phyloP scores from a whole-genome alignment of 176 grass and related monocot genomes.

The Panicum miliaceum region DNA sequence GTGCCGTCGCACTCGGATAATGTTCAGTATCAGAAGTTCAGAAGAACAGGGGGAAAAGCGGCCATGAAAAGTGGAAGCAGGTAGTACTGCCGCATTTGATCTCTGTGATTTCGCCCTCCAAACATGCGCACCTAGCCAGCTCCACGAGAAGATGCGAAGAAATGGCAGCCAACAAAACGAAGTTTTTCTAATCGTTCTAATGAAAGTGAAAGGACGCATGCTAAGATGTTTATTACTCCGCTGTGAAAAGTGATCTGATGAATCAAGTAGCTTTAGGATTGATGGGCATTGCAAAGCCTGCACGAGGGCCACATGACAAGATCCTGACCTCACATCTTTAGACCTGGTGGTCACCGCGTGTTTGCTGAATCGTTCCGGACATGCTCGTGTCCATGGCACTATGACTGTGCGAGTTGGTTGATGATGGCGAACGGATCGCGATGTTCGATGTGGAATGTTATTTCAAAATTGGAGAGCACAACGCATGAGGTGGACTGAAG shows the following conservation, averaged over 20 bases:
- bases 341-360: not conserved
- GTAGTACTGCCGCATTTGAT: conserved; percentile 1
- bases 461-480: not conserved
- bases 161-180: not conserved
- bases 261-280: conserved; percentile 6
- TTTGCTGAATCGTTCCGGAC: not conserved
- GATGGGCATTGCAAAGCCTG: not conserved
- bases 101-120: not conserved
- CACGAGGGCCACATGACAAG: conserved; percentile 5
- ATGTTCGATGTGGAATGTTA: not conserved
- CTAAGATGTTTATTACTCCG: not conserved
- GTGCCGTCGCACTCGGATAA: conserved; percentile 31
- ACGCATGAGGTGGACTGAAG: not conserved
- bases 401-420: not conserved
- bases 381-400: not conserved
- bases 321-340: not conserved
- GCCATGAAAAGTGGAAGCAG: conserved; percentile 10
- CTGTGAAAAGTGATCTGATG: not conserved
- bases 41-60: not conserved
- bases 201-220: not conserved
- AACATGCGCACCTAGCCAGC: not conserved
- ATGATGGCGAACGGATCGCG: too few species aligned
- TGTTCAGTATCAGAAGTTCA: not conserved
- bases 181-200: not conserved
- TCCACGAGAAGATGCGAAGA: not conserved